Evolutionary conservation across 257 asterid species (phyloP).

Genomic region (Paulownia fortunei): DNA sequence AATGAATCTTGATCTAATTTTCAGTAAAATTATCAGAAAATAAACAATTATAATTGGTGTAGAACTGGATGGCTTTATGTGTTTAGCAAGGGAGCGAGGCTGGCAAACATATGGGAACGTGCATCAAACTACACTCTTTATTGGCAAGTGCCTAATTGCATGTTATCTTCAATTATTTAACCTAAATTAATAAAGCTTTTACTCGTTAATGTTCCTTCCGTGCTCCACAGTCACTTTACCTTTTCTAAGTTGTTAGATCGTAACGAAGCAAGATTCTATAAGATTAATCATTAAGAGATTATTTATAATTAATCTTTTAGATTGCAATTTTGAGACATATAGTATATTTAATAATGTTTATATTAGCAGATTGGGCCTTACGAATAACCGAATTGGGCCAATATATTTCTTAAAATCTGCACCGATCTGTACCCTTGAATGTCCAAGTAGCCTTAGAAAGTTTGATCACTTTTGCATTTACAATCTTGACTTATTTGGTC

Average conservation of each 20-base stretch:
- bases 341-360: too few relatives aligned
- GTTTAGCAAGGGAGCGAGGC: slow-evolving; percentile 31
- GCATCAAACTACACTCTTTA: slow-evolving; percentile 31
- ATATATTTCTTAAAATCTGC: neutral
- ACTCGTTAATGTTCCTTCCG: slow-evolving; percentile 2
- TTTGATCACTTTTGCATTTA: too few relatives aligned
- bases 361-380: neutral
- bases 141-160: slow-evolving; percentile 35
- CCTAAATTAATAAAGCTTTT: neutral
- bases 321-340: too few relatives aligned
- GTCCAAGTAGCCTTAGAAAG: neutral
- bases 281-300: neutral
- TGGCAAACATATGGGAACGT: slow-evolving; percentile 51
- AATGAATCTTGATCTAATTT: neutral
- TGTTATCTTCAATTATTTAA: slow-evolving; percentile 36
- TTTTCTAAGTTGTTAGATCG: neutral
- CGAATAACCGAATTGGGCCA: neutral
- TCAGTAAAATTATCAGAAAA: neutral
- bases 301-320: too few relatives aligned
- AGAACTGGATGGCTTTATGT: slow-evolving; percentile 29
- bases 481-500: too few relatives aligned
- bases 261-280: neutral
- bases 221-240: neutral
- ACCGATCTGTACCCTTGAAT: neutral
- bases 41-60: neutral